Percentiles rank a stretch among this genome's conserved stretches.
Conservation (phyloP, 495 filamentous ascomycete genomes). For the Penicillium paxilli region DNA sequence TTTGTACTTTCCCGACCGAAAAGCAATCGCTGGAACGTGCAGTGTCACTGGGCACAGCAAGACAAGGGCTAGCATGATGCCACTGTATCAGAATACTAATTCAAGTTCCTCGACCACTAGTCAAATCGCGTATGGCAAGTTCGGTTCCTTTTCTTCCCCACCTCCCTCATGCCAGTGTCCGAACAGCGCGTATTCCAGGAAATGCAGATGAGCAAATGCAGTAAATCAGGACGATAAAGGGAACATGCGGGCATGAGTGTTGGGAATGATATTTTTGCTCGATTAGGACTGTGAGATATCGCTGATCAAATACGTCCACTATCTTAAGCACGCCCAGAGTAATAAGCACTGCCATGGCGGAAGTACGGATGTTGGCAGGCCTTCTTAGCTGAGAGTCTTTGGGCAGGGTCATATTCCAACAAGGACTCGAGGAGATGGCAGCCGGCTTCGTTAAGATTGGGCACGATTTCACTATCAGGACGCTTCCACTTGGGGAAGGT, state of each 20-base stretch:
- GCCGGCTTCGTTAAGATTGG: slow-evolving; percentile 69
- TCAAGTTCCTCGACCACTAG: no score
- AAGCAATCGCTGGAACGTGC: no score
- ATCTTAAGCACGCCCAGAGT: slow-evolving; percentile 39
- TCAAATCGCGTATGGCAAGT: no score
- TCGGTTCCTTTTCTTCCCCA: no score
- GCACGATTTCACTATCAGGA: slow-evolving; percentile 59
- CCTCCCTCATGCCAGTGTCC: no score
- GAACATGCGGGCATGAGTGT: not conserved
- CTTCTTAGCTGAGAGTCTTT: slow-evolving; percentile 93
- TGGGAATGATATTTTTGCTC: not conserved
- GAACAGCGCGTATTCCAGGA: no score
- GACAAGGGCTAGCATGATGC: no score
- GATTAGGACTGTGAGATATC: not conserved
- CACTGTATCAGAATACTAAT: no score
- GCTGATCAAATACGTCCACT: not conserved
- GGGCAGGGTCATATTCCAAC: slow-evolving; percentile 92
- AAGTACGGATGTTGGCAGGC: slow-evolving; percentile 93
- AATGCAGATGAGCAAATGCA: not conserved
- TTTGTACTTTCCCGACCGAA: not conserved
- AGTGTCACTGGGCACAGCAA: no score
- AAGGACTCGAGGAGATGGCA: slow-evolving; percentile 83
- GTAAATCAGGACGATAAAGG: not conserved
- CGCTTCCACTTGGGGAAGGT: slow-evolving; percentile 96
- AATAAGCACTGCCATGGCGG: slow-evolving; percentile 60